A percentile compares a stretch with the other conserved stretches of the same genome.
phyloP scores from a whole-genome alignment of 2,329 filamentous ascomycete genomes.

The Colletotrichum euphorbiae region DNA sequence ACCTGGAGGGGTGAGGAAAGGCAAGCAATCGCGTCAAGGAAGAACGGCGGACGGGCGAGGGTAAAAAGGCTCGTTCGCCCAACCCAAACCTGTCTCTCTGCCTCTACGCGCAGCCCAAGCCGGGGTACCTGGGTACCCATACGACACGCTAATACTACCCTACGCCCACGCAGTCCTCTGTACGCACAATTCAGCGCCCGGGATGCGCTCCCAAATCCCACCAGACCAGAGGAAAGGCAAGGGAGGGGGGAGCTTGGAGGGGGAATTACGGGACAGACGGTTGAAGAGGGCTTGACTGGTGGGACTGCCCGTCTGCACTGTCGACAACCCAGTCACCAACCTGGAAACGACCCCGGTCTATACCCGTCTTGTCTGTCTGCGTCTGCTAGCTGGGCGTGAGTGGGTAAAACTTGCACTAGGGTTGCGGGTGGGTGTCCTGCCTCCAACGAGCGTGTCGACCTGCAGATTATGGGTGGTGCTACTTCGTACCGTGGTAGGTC shows the following conservation, averaged over 20 bases:
- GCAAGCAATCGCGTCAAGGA: constrained; percentile 17
- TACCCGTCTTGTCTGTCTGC: constrained; percentile 12
- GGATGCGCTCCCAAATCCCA: constrained; percentile 35
- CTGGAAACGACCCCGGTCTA: constrained; percentile 26
- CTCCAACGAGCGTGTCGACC: constrained; percentile 34
- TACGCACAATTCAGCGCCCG: constrained; percentile 31
- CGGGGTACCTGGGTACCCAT: constrained; percentile 31
- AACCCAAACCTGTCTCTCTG: constrained; percentile 29
- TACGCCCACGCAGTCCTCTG: constrained; percentile 12
- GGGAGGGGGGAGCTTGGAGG: constrained; percentile 6
- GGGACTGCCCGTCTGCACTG: constrained; percentile 25
- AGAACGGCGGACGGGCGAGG: constrained; percentile 34
- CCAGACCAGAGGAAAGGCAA: constrained; percentile 33
- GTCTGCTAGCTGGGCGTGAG: constrained; percentile 26
- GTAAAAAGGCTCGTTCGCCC: constrained; percentile 39
- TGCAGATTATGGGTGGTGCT: constrained; percentile 26
- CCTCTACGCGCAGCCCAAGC: constrained; percentile 10
- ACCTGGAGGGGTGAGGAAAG: constrained; percentile 34
- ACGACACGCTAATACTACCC: constrained; percentile 26
- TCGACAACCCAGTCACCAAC: constrained; percentile 8
- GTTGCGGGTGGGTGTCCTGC: constrained; percentile 36
- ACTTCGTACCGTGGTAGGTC: not conserved
- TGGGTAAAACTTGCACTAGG: constrained; percentile 37
- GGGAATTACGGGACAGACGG: constrained; percentile 4
- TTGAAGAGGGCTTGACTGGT: constrained; percentile 36